phyloP scores from a whole-genome alignment of 139 green algal genomes.

The Cymbomonas tetramitiformis region DNA sequence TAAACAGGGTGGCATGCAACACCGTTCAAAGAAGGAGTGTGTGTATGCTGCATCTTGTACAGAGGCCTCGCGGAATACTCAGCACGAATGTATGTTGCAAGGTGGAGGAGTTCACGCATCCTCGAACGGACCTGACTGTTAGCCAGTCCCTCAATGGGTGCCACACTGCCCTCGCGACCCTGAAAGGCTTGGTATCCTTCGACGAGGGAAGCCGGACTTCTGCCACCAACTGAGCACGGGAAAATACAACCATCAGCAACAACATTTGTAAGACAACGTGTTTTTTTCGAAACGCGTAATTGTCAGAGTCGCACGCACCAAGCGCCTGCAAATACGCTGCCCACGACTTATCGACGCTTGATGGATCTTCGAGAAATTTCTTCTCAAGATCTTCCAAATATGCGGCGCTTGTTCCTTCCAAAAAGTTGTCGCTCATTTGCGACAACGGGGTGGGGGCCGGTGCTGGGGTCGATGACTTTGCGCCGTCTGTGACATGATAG shows the following conservation, averaged over 20 bases:
- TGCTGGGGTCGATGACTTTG: not conserved
- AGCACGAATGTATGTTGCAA: too few relatives aligned
- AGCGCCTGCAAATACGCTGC: constrained; percentile 52
- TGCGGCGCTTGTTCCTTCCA: constrained; percentile 64
- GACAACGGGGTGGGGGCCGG: constrained; percentile 50
- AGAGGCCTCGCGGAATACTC: too few relatives aligned
- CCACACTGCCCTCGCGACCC: too few relatives aligned
- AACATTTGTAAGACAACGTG: not conserved
- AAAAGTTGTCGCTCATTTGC: constrained; percentile 86
- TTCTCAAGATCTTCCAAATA: constrained; percentile 84
- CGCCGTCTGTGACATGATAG: too few relatives aligned
- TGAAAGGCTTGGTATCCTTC: not conserved
- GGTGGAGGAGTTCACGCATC: too few relatives aligned
- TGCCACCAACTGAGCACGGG: constrained; percentile 19
- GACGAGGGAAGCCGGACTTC: constrained; percentile 12
- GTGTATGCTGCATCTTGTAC: too few relatives aligned
- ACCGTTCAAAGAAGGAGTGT: too few relatives aligned
- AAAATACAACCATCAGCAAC: not conserved
- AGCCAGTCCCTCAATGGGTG: too few relatives aligned
- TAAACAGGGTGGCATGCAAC: too few relatives aligned
- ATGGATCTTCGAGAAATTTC: constrained; percentile 55
- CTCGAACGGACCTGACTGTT: too few relatives aligned
- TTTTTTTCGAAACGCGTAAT: not conserved
- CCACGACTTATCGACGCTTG: constrained; percentile 72
- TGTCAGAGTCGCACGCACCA: not conserved